Percentiles rank a stretch among this genome's conserved stretches.
phyloP scores from a whole-genome alignment of 306 rosid species.

The Pyrus betulifolia region DNA sequence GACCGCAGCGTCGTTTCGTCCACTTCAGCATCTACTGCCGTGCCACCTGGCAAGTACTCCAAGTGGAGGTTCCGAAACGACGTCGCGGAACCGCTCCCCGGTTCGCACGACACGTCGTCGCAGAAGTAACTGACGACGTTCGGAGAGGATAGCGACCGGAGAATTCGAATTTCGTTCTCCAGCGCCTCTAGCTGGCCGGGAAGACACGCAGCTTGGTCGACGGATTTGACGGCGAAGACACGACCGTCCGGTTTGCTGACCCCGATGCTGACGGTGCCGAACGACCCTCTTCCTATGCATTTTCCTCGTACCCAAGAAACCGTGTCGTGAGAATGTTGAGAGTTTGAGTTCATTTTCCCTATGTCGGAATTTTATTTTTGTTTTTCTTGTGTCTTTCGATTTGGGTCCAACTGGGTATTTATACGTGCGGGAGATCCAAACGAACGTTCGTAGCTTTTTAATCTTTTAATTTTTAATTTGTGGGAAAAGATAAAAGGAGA shows the following conservation, averaged over 20 bases:
- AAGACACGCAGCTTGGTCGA: constrained; percentile 25
- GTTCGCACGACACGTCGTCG: constrained; percentile 53
- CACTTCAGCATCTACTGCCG: constrained; percentile 34
- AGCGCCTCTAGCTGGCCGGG: constrained; percentile 39
- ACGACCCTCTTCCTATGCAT: constrained; percentile 67
- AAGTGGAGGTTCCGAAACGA: constrained; percentile 58
- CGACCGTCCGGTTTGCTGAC: constrained; percentile 30
- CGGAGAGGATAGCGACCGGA: constrained; percentile 45
- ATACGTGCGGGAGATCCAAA: constrained; percentile 14
- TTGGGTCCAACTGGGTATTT: constrained; percentile 28
- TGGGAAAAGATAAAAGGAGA: background rate
- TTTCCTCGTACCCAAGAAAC: constrained; percentile 71
- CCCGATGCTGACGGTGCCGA: constrained; percentile 58
- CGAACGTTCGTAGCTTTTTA: background rate
- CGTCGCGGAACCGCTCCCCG: constrained; percentile 1
- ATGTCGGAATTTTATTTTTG: background rate
- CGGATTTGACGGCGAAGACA: constrained; percentile 79
- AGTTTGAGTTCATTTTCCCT: background rate
- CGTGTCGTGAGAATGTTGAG: constrained; percentile 5
- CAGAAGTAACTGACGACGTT: constrained; percentile 48
- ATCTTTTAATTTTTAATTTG: background rate
- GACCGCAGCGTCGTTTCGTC: constrained; percentile 47
- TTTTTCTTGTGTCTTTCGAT: background rate
- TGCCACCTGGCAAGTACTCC: constrained; percentile 85
- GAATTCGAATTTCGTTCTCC: constrained; percentile 68